Evolutionary conservation across 2,329 filamentous ascomycete genomes (phyloP).

Genomic region (Aaosphaeria arxii): DNA sequence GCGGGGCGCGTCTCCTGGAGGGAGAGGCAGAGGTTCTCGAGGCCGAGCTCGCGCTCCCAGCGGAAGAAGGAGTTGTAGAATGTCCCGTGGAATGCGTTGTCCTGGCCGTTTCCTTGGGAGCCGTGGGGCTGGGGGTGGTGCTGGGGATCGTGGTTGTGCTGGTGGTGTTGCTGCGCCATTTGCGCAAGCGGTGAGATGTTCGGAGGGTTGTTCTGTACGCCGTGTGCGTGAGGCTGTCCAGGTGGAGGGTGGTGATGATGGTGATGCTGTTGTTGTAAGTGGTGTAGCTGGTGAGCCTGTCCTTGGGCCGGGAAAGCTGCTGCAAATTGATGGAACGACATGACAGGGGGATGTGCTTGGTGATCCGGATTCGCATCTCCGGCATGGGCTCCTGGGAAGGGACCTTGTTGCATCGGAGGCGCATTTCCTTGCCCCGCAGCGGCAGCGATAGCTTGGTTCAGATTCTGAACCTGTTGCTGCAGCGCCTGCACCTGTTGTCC

Average conservation of each 20-base stretch:
- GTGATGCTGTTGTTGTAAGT: background rate
- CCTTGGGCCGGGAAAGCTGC: background rate
- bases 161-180: conserved; percentile 1
- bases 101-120: conserved; percentile 7
- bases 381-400: background rate
- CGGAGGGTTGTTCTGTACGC: conserved; percentile 10
- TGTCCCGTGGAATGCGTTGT: conserved; percentile 1
- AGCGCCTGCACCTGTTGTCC: conserved; percentile 23
- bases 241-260: background rate
- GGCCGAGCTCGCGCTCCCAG: conserved; percentile 34
- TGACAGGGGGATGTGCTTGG: background rate
- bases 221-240: conserved; percentile 9
- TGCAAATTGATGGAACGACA: background rate
- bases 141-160: background rate
- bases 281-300: background rate
- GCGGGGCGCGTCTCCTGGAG: conserved; percentile 25
- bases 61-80: conserved; percentile 31
- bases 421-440: background rate
- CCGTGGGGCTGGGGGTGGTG: conserved; percentile 1
- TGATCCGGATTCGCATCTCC: background rate
- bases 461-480: conserved; percentile 22
- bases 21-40: conserved; percentile 32
- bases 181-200: conserved; percentile 13
- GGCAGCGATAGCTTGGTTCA: conserved; percentile 3
- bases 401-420: background rate